Conservation (phyloP, 805 yeast genomes). For the Candida pini region DNA sequence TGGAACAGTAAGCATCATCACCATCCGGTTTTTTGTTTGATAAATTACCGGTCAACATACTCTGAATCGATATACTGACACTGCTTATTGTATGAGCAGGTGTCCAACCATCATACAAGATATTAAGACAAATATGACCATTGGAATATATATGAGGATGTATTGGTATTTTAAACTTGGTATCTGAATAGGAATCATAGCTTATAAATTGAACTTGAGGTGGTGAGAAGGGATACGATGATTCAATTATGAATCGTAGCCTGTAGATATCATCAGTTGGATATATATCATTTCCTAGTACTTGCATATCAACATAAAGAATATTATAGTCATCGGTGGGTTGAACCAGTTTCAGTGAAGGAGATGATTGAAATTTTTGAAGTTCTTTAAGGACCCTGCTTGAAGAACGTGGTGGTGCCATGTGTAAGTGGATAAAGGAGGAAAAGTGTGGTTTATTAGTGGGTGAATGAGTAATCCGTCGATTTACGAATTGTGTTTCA, state of each 20-base stretch:
- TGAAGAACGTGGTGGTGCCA: slow-evolving; percentile 11
- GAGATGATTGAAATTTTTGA: slow-evolving; percentile 9
- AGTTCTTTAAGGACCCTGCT: slow-evolving; percentile 17
- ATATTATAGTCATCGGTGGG: slow-evolving; percentile 10
- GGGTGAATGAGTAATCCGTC: background rate
- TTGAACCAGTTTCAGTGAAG: slow-evolving; percentile 9
- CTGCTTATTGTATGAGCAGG: slow-evolving; percentile 52
- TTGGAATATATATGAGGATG: slow-evolving; percentile 75
- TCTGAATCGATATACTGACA: slow-evolving; percentile 53
- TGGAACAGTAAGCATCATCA: slow-evolving; percentile 40
- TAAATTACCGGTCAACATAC: slow-evolving; percentile 51
- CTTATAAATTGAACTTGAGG: slow-evolving; percentile 53
- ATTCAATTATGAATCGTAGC: slow-evolving; percentile 37
- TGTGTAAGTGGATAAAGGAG: background rate
- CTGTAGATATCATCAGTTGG: slow-evolving; percentile 31
- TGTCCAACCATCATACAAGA: slow-evolving; percentile 63
- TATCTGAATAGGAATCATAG: slow-evolving; percentile 10
- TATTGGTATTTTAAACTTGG: slow-evolving; percentile 40
- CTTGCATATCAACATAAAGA: slow-evolving; percentile 34
- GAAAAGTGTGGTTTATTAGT: background rate
- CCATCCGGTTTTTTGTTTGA: slow-evolving; percentile 50
- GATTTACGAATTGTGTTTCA: too few species aligned
- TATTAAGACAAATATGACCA: slow-evolving; percentile 72
- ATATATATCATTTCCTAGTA: slow-evolving; percentile 33
- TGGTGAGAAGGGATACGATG: slow-evolving; percentile 51